Conservation (phyloP, 2,329 filamentous ascomycete genomes). For the Bimuria novae-zelandiae region DNA sequence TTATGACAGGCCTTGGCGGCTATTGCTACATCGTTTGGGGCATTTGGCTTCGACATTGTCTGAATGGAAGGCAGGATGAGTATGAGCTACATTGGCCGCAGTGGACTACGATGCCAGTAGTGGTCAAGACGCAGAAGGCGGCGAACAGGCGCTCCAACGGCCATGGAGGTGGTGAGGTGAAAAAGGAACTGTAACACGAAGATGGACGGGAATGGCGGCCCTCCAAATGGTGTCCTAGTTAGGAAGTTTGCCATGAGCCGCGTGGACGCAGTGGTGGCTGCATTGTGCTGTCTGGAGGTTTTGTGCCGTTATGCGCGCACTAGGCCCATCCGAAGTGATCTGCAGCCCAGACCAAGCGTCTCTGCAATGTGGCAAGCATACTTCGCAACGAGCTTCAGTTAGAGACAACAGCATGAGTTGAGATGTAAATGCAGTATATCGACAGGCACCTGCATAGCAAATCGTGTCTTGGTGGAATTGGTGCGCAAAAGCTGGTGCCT, state of each 20-base stretch:
- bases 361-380: background rate
- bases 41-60: constrained; percentile 76
- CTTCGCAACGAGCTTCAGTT: background rate
- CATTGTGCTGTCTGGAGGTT: background rate
- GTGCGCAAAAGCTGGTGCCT: constrained; percentile 20
- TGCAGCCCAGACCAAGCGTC: background rate
- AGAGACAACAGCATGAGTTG: background rate
- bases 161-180: constrained; percentile 27
- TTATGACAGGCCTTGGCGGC: constrained; percentile 80
- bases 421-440: too few relatives aligned
- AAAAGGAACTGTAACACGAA: constrained; percentile 35
- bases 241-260: background rate
- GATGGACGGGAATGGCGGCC: background rate
- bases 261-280: background rate
- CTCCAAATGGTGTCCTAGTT: too few relatives aligned
- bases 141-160: constrained; percentile 11
- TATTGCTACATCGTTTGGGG: constrained; percentile 87
- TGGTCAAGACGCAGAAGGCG: constrained; percentile 45
- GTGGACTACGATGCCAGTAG: constrained; percentile 58
- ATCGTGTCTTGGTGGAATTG: background rate
- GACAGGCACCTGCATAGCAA: background rate
- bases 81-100: constrained; percentile 73
- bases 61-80: constrained; percentile 73
- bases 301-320: constrained; percentile 5
- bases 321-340: background rate